phyloP scores from a whole-genome alignment of 1,284 basidiomycete genomes.

The Pseudozyma sp. region DNA sequence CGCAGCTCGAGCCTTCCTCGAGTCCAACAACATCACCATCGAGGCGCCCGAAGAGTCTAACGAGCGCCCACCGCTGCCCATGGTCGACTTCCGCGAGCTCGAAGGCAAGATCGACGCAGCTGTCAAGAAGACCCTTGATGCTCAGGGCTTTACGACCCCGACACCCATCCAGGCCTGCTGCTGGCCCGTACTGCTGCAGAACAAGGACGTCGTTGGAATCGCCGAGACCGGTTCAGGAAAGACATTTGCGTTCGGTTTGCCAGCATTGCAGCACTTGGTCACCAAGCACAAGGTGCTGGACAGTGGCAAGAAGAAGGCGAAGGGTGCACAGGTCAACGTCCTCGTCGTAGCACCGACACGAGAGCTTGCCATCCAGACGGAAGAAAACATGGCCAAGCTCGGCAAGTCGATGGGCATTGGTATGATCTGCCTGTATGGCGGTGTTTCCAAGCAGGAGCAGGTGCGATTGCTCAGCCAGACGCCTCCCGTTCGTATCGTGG shows the following conservation, averaged over 20 bases:
- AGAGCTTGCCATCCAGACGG: conserved; percentile 93
- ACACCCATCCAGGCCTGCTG: conserved; percentile 96
- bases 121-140: conserved; percentile 73
- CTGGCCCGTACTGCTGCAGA: conserved; percentile 88
- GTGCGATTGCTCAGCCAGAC: conserved; percentile 73
- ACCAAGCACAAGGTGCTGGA: conserved; percentile 64
- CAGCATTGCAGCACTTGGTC: conserved; percentile 80
- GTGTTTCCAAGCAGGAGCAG: conserved; percentile 88
- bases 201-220: conserved; percentile 91
- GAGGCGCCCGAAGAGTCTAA: conserved; percentile 69
- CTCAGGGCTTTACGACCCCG: conserved; percentile 81
- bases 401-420: conserved; percentile 82
- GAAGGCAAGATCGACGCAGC: conserved; percentile 77
- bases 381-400: conserved; percentile 82
- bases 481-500: conserved; percentile 77
- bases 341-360: conserved; percentile 93
- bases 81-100: conserved; percentile 81
- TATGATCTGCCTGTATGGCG: conserved; percentile 90
- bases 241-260: conserved; percentile 95
- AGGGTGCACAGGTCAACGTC: conserved; percentile 74
- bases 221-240: conserved; percentile 94
- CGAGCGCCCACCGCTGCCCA: conserved; percentile 72
- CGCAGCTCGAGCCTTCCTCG: conserved; percentile 62
- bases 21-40: conserved; percentile 66
- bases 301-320: conserved; percentile 50